Conservation (phyloP, 2,329 filamentous ascomycete species). For the Neofusicoccum kwambonambiense region DNA sequence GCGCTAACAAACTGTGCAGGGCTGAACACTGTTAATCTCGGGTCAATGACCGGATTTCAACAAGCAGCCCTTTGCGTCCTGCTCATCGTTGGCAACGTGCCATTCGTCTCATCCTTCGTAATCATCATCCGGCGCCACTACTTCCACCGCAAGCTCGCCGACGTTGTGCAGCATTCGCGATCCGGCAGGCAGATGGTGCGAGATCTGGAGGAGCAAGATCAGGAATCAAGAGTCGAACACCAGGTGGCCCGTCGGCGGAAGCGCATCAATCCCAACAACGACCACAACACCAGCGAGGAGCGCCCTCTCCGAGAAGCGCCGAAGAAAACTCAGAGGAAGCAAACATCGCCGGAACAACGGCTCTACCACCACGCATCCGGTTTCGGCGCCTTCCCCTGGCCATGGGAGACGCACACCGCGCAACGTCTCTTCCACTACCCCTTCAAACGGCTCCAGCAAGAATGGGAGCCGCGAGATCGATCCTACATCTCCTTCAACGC, state of each 20-base stretch:
- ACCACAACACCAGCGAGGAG: neutral
- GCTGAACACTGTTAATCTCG: slow-evolving; percentile 29
- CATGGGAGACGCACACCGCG: slow-evolving; percentile 30
- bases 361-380: slow-evolving; percentile 30
- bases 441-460: slow-evolving; percentile 24
- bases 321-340: neutral
- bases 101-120: slow-evolving; percentile 30
- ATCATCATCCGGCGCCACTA: slow-evolving; percentile 28
- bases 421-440: slow-evolving; percentile 26
- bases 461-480: slow-evolving; percentile 27
- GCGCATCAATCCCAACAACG: neutral
- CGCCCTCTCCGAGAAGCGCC: neutral
- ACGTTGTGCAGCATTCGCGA: slow-evolving; percentile 29
- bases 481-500: slow-evolving; percentile 35
- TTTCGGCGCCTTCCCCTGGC: slow-evolving; percentile 31
- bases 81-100: slow-evolving; percentile 32
- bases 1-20: slow-evolving; percentile 20
- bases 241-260: neutral
- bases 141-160: slow-evolving; percentile 30
- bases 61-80: slow-evolving; percentile 29
- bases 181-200: slow-evolving; percentile 27
- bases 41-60: slow-evolving; percentile 28
- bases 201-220: slow-evolving; percentile 26
- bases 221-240: neutral
- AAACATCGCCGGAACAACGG: slow-evolving; percentile 21